These are phyloP conservation scores for Solanum etuberosum DNA, from an alignment of 257 asterid species.

Conservation along the genomic window DNA sequence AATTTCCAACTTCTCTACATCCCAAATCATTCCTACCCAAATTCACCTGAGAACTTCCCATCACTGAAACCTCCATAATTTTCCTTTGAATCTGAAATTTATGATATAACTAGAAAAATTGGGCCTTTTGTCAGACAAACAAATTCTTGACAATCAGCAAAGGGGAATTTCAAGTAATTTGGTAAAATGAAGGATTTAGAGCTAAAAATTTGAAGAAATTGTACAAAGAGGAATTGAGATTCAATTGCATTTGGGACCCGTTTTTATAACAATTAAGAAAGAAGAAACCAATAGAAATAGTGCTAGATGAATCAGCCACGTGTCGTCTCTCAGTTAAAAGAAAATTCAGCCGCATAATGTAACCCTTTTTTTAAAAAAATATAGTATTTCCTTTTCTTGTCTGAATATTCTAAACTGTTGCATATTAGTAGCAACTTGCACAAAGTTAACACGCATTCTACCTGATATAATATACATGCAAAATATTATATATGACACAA, in stretches of 20 bases:
- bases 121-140: background rate
- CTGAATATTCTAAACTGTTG: background rate
- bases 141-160: background rate
- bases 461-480: too few relatives aligned
- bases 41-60: constrained; percentile 61
- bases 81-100: background rate
- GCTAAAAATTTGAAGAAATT: background rate
- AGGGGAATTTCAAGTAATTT: background rate
- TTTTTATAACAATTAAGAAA: background rate
- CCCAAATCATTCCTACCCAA: constrained; percentile 24
- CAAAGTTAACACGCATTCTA: too few relatives aligned
- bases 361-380: background rate
- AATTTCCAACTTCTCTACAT: constrained; percentile 24
- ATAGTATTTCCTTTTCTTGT: background rate
- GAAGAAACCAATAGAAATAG: background rate
- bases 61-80: constrained; percentile 56
- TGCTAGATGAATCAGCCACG: constrained; percentile 7
- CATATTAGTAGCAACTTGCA: background rate
- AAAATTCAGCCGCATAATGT: background rate
- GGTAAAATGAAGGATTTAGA: background rate
- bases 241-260: background rate
- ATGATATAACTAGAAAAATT: background rate
- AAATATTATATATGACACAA: too few relatives aligned
- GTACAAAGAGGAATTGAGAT: background rate
- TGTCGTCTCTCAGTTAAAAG: background rate